A percentile compares a stretch with the other conserved stretches of the same genome.
Evolutionary conservation across 495 filamentous ascomycete genomes (phyloP).

Genomic region (Talaromyces ruber): DNA sequence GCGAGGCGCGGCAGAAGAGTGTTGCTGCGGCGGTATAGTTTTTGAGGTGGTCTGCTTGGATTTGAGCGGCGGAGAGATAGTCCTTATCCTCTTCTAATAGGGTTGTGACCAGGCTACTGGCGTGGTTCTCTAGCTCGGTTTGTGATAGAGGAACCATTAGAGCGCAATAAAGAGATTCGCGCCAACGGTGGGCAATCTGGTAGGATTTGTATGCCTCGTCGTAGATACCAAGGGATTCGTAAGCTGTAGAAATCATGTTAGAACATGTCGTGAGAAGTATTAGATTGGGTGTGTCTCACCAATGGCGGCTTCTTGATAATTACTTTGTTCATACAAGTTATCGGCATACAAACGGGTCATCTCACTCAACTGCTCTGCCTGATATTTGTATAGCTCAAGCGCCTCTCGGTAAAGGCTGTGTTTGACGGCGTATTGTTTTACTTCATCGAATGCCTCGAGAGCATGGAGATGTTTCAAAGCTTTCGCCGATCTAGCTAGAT

Average conservation of each 20-base stretch:
- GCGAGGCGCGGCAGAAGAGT: conserved; percentile 72
- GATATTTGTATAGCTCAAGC: conserved; percentile 76
- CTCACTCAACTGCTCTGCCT: conserved; percentile 46
- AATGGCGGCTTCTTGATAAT: conserved; percentile 76
- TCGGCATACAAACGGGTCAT: conserved; percentile 71
- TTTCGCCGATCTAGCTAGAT: conserved; percentile 66
- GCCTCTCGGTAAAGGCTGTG: conserved; percentile 73
- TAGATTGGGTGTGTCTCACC: conserved; percentile 24
- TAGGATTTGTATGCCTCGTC: conserved; percentile 67
- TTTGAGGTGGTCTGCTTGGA: conserved; percentile 71
- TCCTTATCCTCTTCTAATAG: conserved; percentile 80
- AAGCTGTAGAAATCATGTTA: conserved; percentile 37
- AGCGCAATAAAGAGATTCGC: conserved; percentile 73
- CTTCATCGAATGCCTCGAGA: conserved; percentile 61
- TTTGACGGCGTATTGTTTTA: conserved; percentile 63
- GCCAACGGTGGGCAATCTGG: conserved; percentile 77
- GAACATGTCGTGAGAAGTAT: background rate
- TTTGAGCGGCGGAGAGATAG: conserved; percentile 66
- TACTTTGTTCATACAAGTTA: conserved; percentile 62
- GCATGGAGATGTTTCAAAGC: conserved; percentile 68
- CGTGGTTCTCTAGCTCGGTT: conserved; percentile 54
- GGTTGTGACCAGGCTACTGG: conserved; percentile 56
- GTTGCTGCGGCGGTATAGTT: conserved; percentile 59
- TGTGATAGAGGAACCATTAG: conserved; percentile 52
- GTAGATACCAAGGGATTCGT: conserved; percentile 76